Base-by-base conservation (phyloP, 1,284 basidiomycete species). In the Golubevia pallescens region DNA sequence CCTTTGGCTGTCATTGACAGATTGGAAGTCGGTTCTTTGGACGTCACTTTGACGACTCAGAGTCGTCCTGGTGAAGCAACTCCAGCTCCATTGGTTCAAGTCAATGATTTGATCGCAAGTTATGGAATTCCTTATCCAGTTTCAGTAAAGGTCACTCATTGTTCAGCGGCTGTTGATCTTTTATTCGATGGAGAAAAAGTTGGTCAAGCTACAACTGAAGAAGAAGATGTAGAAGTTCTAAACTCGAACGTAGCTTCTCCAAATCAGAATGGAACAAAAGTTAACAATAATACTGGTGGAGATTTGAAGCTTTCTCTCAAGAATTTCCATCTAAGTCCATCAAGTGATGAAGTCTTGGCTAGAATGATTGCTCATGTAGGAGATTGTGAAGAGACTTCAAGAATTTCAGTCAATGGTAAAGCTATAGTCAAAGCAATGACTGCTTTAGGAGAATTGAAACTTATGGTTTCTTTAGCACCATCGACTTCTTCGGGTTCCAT, bases 101-200 rank as follows among this genome's bases (percentile, higher is more conserved):
- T 67, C 20, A 67, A 71, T 61, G 67, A 74, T 56, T 59, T 80
- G 3, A 56, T 67, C 0, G 73, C 69, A 51, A 20, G 69, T 13
- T 68, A 78, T 23, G 63, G 67, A 48, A 58, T 80, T 57, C 77
- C 77, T 10, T 71, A 69, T 48, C 60, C 65, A 16, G 61, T 80
- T 42, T 60, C 66, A n/a, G 64, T 74, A 58, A 62, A 66, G 14
- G 60, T 78, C 2, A 54, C 71, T 32, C 56, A 65, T 0, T 65
- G 73, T 14, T 54, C 69, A 20, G 75, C 74, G 13, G 67, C 75
- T 34, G 59, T 80, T n/a, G 70, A 76, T 54, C 66, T 80, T 23
- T 67, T 78, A n/a, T 76, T 62, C 52, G 63, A 71, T 7, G 73
- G 67, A 52, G 72, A 67, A 4, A 71, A 73, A 20, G 69, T 80